Conservation (phyloP, 78 protist species). For the Dictyostelium firmibasis region DNA sequence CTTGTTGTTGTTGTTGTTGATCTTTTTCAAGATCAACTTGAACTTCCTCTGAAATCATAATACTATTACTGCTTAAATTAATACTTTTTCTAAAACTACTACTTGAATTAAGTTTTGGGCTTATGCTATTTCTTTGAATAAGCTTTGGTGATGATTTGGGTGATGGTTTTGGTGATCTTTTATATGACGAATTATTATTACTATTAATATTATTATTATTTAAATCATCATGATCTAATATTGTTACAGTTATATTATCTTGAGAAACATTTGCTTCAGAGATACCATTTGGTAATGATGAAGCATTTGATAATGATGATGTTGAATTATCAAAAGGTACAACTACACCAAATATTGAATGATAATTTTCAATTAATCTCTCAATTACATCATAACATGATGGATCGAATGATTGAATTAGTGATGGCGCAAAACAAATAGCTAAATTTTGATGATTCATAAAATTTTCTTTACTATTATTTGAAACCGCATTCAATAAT, state of each 20-base stretch:
- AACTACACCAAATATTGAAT: conserved; percentile 21
- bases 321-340: background rate
- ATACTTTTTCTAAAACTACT: background rate
- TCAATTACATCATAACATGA: conserved; percentile 38
- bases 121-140: background rate
- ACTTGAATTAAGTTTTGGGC: background rate
- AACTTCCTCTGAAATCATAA: background rate
- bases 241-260: background rate
- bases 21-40: background rate
- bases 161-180: background rate
- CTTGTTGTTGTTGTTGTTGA: background rate
- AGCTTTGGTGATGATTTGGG: background rate
- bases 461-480: background rate
- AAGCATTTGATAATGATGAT: background rate
- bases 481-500: conserved; percentile 28
- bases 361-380: conserved; percentile 39
- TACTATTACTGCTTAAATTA: background rate
- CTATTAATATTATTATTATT: background rate
- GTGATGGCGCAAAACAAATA: conserved; percentile 68
- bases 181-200: background rate
- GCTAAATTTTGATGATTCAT: conserved; percentile 58
- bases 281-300: background rate
- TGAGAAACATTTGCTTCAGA: background rate
- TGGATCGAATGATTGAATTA: conserved; percentile 54
- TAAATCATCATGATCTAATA: background rate